phyloP scores from a whole-genome alignment of 306 rosid species.

The Glycine soja region DNA sequence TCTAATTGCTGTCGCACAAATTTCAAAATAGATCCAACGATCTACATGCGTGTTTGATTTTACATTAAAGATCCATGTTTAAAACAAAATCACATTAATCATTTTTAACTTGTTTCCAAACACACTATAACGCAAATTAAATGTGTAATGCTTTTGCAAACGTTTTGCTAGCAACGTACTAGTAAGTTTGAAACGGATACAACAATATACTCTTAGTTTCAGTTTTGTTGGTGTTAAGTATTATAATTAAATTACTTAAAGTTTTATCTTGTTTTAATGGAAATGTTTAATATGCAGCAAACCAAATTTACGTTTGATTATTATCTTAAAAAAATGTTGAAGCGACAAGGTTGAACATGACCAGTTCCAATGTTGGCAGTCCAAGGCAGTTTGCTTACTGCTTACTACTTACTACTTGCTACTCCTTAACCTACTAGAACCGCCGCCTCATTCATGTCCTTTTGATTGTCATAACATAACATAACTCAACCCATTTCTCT shows the following conservation, averaged over 20 bases:
- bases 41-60: no score
- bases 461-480: constrained; percentile 21
- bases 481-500: neutral
- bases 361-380: constrained; percentile 31
- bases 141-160: no score
- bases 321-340: neutral
- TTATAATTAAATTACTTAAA: neutral
- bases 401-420: constrained; percentile 17
- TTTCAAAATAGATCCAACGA: no score
- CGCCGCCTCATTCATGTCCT: constrained; percentile 48
- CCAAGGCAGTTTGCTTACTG: neutral
- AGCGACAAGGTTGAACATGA: constrained; percentile 39
- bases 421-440: constrained; percentile 30
- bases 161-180: no score
- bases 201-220: no score
- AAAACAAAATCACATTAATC: no score
- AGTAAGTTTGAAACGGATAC: no score
- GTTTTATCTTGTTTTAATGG: neutral
- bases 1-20: no score
- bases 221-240: neutral
- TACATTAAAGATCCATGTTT: no score
- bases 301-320: neutral
- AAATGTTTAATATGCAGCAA: neutral
- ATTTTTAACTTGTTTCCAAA: no score
- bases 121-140: no score